Base-by-base conservation (phyloP, 768 basidiomycete species). In the Termitomyces titanicus region DNA sequence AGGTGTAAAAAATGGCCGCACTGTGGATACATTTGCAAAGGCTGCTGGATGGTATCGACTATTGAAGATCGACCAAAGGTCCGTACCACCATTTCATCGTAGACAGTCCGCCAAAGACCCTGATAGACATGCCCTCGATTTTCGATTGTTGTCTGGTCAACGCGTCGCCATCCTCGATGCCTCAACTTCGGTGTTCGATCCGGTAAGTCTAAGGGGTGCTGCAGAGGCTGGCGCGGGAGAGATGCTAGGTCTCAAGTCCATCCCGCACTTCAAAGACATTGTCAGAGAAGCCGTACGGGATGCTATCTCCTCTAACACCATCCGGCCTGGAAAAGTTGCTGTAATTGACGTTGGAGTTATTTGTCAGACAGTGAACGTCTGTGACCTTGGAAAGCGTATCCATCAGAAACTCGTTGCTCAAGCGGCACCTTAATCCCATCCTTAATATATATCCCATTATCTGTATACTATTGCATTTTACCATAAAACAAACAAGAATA, bases 41-140 rank as follows among this genome's bases (percentile, higher is more conserved):
- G 82, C 86, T 12, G 84, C 86, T 47, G 88, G 87, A 3, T 93
- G 92, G 91, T 93, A 86, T 70, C 75, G 92, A 49, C 70, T 92
- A 22, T 68, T 91, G 45, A 89, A 89, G 55, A 78, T 82, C 7
- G 83, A 89, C 66, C 73, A 84, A 24, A 80, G 79, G 89, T 88
- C 63, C 22, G 73, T 65, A 39, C 27, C 34, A 44, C 20, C 33
- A 50, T 43, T 22, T 18, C 29, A 34, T 40, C 18, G 12, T 42
- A 18, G 46, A n/a, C 24, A 44, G 18, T 54, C 17, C 43, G 38
- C 56, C 31, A 12, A 47, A 39, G 43, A 34, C 44, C 37, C 18
- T 64, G 20, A 53, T 54, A 89, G 88, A 62, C 83, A 92, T 65
- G 90, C 88, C 0, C 74, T 94, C 51, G 91, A 94, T 66, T 83